Percentiles rank a stretch among this genome's conserved stretches.
phyloP scores from a whole-genome alignment of 1,284 basidiomycete genomes.

The Boletellus deceptivus region DNA sequence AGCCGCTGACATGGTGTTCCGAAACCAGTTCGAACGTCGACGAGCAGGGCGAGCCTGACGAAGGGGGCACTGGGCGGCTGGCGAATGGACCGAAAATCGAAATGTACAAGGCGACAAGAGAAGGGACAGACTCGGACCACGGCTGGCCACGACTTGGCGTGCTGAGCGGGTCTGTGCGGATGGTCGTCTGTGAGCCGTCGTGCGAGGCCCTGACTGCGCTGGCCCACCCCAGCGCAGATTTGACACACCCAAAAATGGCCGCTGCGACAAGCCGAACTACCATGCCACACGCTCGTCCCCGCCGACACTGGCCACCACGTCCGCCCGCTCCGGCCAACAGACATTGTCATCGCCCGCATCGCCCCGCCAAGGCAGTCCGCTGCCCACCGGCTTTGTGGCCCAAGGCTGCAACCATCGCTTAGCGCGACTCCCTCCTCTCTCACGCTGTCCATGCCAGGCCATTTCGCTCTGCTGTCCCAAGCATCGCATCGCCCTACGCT shows the following conservation, averaged over 20 bases:
- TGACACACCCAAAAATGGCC: slow-evolving; percentile 22
- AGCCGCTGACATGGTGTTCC: slow-evolving; percentile 49
- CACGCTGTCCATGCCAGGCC: neutral
- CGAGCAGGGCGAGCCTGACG: slow-evolving; percentile 1
- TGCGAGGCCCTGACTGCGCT: slow-evolving; percentile 30
- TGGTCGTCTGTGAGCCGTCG: slow-evolving; percentile 28
- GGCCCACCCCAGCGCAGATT: slow-evolving; percentile 19
- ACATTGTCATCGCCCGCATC: neutral
- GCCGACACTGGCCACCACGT: too few species aligned
- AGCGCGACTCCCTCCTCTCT: slow-evolving; percentile 1
- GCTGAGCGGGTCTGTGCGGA: slow-evolving; percentile 12
- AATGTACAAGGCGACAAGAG: slow-evolving; percentile 20
- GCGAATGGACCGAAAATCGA: slow-evolving; percentile 8
- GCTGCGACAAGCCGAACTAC: slow-evolving; percentile 12
- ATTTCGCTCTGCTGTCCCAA: neutral
- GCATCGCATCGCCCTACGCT: slow-evolving; percentile 13
- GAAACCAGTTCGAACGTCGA: slow-evolving; percentile 36
- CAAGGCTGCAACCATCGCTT: slow-evolving; percentile 9
- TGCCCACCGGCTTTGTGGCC: slow-evolving; percentile 9
- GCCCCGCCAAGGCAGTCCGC: neutral
- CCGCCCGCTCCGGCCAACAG: too few species aligned
- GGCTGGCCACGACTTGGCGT: slow-evolving; percentile 8
- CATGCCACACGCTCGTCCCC: too few species aligned
- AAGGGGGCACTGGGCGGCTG: slow-evolving; percentile 14
- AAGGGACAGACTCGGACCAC: slow-evolving; percentile 6